These are phyloP conservation scores for Plasmodium fragile DNA, from an alignment of 169 alveolate species.

Conservation along the genomic window DNA sequence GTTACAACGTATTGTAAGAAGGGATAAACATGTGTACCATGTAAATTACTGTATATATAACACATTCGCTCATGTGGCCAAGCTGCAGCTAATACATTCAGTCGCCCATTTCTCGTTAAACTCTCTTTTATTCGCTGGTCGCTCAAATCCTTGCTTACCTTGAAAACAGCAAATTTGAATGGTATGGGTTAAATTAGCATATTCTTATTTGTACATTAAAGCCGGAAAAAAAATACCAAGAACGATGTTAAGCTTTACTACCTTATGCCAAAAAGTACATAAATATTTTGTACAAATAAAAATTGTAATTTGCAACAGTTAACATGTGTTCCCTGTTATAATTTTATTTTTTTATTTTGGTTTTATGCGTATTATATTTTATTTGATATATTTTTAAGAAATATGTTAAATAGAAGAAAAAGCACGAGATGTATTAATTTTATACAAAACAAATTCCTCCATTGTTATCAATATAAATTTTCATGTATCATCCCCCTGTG, in stretches of 20 bases:
- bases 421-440: neutral
- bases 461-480: neutral
- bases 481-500: neutral
- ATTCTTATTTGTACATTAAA: neutral
- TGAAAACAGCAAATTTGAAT: neutral
- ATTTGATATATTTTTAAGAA: neutral
- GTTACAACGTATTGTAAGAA: neutral
- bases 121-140: neutral
- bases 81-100: neutral
- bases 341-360: neutral
- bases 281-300: neutral
- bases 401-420: neutral
- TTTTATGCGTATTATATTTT: neutral
- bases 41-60: neutral
- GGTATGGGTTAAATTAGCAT: neutral
- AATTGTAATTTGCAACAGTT: neutral
- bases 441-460: neutral
- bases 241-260: neutral
- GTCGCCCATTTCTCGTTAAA: neutral
- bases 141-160: neutral
- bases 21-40: neutral
- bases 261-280: neutral
- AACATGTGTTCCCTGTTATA: neutral
- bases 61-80: neutral
- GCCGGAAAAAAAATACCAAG: neutral